Evolutionary conservation across 108 stramenopile genomes (phyloP).

Genomic region (Pseudonitzschia pungens): DNA sequence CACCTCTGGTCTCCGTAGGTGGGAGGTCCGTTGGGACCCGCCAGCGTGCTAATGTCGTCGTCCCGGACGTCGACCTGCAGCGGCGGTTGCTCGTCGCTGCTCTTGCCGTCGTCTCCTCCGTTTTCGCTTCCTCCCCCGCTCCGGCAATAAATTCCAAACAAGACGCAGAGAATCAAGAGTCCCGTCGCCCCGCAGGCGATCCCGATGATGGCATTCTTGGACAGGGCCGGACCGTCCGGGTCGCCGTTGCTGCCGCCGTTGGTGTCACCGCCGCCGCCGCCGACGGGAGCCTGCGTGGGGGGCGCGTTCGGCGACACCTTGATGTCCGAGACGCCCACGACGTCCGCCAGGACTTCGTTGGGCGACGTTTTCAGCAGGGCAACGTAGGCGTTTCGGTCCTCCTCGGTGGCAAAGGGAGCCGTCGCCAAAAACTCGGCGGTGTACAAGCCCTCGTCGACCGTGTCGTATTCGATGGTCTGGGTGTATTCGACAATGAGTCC

Average conservation of each 20-base stretch:
- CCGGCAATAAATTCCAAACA: conserved; percentile 13
- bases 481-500: conserved; percentile 26
- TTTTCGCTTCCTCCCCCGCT: conserved; percentile 27
- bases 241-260: not conserved
- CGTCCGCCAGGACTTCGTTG: conserved; percentile 7
- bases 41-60: conserved; percentile 45
- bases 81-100: conserved; percentile 17
- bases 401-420: conserved; percentile 17
- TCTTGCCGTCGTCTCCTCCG: conserved; percentile 25
- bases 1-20: conserved; percentile 76
- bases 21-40: conserved; percentile 20
- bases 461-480: conserved; percentile 24
- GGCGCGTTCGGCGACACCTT: conserved; percentile 11
- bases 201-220: conserved; percentile 47
- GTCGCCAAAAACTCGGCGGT: not conserved
- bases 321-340: conserved; percentile 7
- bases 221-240: not conserved
- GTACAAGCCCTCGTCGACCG: not conserved
- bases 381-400: conserved; percentile 18
- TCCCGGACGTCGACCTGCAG: conserved; percentile 22
- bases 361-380: conserved; percentile 5
- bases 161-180: conserved; percentile 27
- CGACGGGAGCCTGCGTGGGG: conserved; percentile 24
- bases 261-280: not conserved
- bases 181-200: conserved; percentile 62